Evolutionary conservation across 495 filamentous ascomycete species (phyloP).

Genomic region (Podospora didyma): DNA sequence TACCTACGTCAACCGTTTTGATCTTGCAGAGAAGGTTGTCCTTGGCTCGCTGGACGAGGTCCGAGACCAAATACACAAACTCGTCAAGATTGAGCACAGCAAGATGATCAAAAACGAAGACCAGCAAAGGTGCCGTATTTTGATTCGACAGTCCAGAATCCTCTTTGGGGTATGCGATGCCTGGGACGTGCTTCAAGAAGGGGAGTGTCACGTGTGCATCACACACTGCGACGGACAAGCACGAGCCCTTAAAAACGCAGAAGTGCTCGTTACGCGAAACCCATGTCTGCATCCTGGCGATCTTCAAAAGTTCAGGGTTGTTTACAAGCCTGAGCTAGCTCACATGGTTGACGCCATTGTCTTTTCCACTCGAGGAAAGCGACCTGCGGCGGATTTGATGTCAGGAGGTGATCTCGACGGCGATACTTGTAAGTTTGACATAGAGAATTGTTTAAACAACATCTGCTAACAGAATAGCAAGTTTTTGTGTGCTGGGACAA

Average conservation of each 20-base stretch:
- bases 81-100: slow-evolving; percentile 36
- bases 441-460: too few species aligned
- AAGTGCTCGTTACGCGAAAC: slow-evolving; percentile 49
- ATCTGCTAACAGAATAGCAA: too few species aligned
- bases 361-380: slow-evolving; percentile 42
- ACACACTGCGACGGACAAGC: slow-evolving; percentile 42
- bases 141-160: slow-evolving; percentile 42
- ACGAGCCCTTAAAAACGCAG: slow-evolving; percentile 33
- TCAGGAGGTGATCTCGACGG: slow-evolving; percentile 52
- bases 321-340: slow-evolving; percentile 34
- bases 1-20: slow-evolving; percentile 33
- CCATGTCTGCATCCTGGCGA: slow-evolving; percentile 53
- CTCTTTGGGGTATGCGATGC: slow-evolving; percentile 50
- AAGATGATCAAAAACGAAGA: slow-evolving; percentile 47
- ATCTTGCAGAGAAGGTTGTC: slow-evolving; percentile 44
- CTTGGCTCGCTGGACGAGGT: slow-evolving; percentile 40
- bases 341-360: slow-evolving; percentile 52
- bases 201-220: slow-evolving; percentile 42
- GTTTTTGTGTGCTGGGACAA: slow-evolving; percentile 52
- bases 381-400: slow-evolving; percentile 51
- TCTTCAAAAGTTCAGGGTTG: slow-evolving; percentile 47
- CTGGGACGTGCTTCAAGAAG: slow-evolving; percentile 39
- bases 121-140: slow-evolving; percentile 43
- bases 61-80: slow-evolving; percentile 23
- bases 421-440: slow-evolving; percentile 45